These are phyloP conservation scores for Simmondsia chinensis DNA, from an alignment of 148 eudicot species.

Conservation along the genomic window DNA sequence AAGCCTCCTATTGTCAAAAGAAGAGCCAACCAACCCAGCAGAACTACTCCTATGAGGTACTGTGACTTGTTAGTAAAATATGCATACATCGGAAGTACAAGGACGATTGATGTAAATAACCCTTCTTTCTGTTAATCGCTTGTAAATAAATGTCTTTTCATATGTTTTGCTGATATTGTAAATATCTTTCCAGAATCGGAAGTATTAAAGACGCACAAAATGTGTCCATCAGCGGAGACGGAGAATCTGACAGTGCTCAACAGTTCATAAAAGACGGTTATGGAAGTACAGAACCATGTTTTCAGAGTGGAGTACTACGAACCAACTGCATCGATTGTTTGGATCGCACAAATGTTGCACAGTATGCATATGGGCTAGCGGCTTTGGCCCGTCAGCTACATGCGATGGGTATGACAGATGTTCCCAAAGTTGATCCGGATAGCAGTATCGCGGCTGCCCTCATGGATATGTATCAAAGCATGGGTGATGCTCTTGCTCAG, in stretches of 20 bases:
- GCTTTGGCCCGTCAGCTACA: slow-evolving; percentile 93
- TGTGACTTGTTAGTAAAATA: no score
- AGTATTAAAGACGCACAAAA: slow-evolving; percentile 40
- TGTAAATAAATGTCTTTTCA: no score
- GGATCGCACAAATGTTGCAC: slow-evolving; percentile 99
- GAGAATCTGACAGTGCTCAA: slow-evolving; percentile 30
- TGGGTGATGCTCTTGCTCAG: slow-evolving; percentile 99
- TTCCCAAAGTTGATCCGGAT: slow-evolving; percentile 80
- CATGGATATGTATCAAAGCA: slow-evolving; percentile 94
- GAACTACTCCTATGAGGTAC: slow-evolving; percentile 67
- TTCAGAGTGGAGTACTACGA: slow-evolving; percentile 88
- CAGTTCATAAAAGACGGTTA: slow-evolving; percentile 23
- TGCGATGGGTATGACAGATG: slow-evolving; percentile 82
- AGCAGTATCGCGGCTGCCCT: slow-evolving; percentile 86
- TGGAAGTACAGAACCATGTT: slow-evolving; percentile 38
- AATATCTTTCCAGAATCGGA: slow-evolving; percentile 48
- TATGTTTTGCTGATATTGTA: no score
- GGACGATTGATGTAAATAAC: no score
- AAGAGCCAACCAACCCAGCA: slow-evolving; percentile 46
- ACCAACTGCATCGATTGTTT: slow-evolving; percentile 96
- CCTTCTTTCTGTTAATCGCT: no score
- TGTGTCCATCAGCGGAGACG: slow-evolving; percentile 37
- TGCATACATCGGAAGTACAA: no score
- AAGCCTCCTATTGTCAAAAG: slow-evolving; percentile 54
- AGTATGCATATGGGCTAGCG: slow-evolving; percentile 91